Evolutionary conservation across 2,329 filamentous ascomycete species (phyloP).

Genomic region (Huntiella moniliformis): DNA sequence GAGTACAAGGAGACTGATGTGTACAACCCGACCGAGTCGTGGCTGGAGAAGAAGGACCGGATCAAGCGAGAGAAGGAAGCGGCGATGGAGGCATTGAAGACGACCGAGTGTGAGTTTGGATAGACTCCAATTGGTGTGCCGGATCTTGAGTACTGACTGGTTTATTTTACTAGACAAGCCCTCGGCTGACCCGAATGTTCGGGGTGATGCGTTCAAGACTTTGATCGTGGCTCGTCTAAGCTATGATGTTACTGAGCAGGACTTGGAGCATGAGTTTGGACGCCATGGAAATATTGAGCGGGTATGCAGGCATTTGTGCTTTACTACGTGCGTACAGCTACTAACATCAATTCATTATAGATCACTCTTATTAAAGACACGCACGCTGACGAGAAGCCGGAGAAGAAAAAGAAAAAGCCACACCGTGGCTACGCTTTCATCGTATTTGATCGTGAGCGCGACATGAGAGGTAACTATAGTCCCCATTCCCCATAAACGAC

Average conservation of each 20-base stretch:
- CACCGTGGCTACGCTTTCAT: constrained; percentile 91
- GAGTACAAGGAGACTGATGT: constrained; percentile 62
- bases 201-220: constrained; percentile 88
- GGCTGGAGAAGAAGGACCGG: constrained; percentile 73
- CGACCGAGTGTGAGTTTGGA: constrained; percentile 21
- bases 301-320: constrained; percentile 28
- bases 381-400: constrained; percentile 46
- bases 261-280: constrained; percentile 83
- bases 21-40: constrained; percentile 75
- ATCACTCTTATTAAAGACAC: constrained; percentile 76
- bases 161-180: constrained; percentile 46
- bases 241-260: constrained; percentile 75
- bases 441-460: constrained; percentile 89
- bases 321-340: constrained; percentile 12
- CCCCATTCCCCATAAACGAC: constrained; percentile 20
- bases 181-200: constrained; percentile 65
- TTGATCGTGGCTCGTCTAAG: constrained; percentile 79
- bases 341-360: constrained; percentile 23
- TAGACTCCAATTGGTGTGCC: neutral
- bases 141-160: neutral
- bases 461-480: constrained; percentile 81
- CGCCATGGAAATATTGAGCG: constrained; percentile 88
- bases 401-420: constrained; percentile 55
- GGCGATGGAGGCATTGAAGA: constrained; percentile 40
- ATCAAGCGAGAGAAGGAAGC: constrained; percentile 64